Conservation (phyloP, 805 yeast genomes). For the Cyberlindnera xylosilytica region DNA sequence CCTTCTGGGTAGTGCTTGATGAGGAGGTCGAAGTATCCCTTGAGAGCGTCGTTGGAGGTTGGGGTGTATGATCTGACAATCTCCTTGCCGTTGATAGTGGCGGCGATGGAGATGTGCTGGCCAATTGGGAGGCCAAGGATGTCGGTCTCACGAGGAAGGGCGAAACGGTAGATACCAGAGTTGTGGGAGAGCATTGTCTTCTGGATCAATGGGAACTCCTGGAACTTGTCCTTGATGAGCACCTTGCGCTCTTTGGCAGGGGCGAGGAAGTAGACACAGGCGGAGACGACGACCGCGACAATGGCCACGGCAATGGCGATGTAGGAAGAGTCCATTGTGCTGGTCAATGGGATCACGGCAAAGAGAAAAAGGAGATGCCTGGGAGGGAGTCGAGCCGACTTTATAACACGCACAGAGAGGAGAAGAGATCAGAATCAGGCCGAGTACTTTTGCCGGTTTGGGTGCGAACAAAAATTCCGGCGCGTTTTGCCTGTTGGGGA, state of each 20-base stretch:
- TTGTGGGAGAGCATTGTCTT: conserved; percentile 77
- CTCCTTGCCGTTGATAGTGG: conserved; percentile 74
- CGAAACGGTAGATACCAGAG: conserved; percentile 79
- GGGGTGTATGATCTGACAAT: conserved; percentile 89
- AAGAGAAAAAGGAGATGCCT: neutral
- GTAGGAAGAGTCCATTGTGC: conserved; percentile 1
- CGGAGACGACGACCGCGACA: conserved; percentile 12
- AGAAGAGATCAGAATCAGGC: neutral
- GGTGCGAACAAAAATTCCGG: neutral
- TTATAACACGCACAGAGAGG: too few relatives aligned
- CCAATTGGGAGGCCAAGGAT: conserved; percentile 89
- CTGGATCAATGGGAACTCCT: conserved; percentile 74
- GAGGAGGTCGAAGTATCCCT: conserved; percentile 81
- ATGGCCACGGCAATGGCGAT: conserved; percentile 14
- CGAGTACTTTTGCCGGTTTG: neutral
- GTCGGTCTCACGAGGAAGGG: conserved; percentile 70
- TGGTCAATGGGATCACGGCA: neutral
- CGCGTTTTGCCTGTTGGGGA: neutral
- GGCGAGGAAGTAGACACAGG: conserved; percentile 11
- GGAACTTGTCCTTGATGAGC: conserved; percentile 63
- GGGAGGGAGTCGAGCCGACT: too few relatives aligned
- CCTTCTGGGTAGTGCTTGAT: conserved; percentile 86
- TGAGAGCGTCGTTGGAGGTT: conserved; percentile 71
- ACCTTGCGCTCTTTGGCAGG: conserved; percentile 32
- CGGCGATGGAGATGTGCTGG: conserved; percentile 83